Conservation (phyloP, 495 filamentous ascomycete species). For the Penicillium ochrochloron region DNA sequence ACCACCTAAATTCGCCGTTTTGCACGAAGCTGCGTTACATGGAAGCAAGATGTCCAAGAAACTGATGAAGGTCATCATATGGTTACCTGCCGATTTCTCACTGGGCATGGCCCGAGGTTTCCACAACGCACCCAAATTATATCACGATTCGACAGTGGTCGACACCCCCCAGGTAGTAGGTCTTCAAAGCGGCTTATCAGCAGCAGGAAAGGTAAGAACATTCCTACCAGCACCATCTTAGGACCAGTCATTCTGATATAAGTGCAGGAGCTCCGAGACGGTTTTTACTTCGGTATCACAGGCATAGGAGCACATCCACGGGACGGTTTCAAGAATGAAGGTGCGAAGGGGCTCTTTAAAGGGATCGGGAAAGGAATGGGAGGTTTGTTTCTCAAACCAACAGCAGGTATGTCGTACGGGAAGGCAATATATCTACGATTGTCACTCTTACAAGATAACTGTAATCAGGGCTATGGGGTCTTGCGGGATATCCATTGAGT, state of each 20-base stretch:
- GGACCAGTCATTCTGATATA: conserved; percentile 16
- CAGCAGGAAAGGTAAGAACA: conserved; percentile 54
- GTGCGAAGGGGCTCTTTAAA: conserved; percentile 70
- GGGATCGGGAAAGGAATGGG: conserved; percentile 77
- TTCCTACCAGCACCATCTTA: neutral
- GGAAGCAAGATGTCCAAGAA: conserved; percentile 42
- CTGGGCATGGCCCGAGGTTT: conserved; percentile 76
- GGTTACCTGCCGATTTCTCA: conserved; percentile 77
- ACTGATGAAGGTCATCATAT: conserved; percentile 69
- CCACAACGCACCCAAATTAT: conserved; percentile 50
- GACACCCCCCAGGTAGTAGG: neutral
- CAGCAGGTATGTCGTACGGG: conserved; percentile 55
- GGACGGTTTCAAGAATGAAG: conserved; percentile 69
- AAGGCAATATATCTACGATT: conserved; percentile 4
- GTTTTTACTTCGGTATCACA: conserved; percentile 72
- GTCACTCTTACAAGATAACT: conserved; percentile 24
- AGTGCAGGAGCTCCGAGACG: conserved; percentile 63
- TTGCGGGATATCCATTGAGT: conserved; percentile 75
- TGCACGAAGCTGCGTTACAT: conserved; percentile 41
- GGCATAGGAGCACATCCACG: conserved; percentile 74
- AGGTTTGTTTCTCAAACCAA: conserved; percentile 70
- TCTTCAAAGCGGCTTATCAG: conserved; percentile 60
- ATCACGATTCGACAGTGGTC: conserved; percentile 1
- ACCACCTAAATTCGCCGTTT: conserved; percentile 5
- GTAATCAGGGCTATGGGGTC: conserved; percentile 55